Evolutionary conservation across 1,284 basidiomycete genomes (phyloP), one percentile per base, ranked within the genome.

Genomic region (Tilletiopsis washingtonensis): DNA sequence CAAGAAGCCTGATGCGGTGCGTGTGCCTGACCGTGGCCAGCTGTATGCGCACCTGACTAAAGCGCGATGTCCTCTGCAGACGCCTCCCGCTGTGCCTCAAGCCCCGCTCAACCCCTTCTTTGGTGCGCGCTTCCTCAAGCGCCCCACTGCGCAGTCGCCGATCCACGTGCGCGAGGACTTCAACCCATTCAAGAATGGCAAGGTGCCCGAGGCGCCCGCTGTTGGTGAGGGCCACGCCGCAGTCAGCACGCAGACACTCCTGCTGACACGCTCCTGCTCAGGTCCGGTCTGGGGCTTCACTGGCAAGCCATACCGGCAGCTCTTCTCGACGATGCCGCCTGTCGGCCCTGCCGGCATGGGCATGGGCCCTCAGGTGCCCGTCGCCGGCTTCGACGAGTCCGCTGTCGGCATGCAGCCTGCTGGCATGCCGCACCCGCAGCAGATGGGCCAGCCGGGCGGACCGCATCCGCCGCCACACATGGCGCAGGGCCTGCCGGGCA

Each of bases 141-240:
- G 88, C 78, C 85, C 85, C 75, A 77, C 77, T 39, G 74, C 77
- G 5, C 39, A 53, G 2, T 47, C 51, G 12, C 51, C 80, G 19
- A 82, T 89, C 39, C 85, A 88, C 69, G 80, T 90, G 64, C 86
- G 90, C 75, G 87, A 91, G 63, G 91, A 94, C 67, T 96, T 94
- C 74, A 93, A 91, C 75, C 88, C 90, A 23, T 91, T 89, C 79
- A 89, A 90, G 76, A 81, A 83, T 65, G 81, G 80, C 71, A 89
- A 88, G 74, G 82, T 89, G 48, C 80, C 79, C 5, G 84, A 87
- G 53, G 82, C 88, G 11, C 75, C 80, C 21, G 78, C 81, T 61
- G 80, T 88, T 58, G 76, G 88, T 20, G n/a, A n/a, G n/a, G n/a
- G n/a, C n/a, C n/a, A n/a, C n/a, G n/a, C n/a, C n/a, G n/a, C n/a